Evolutionary conservation across 2,329 filamentous ascomycete genomes (phyloP).

Genomic region (Arthroderma sp.): DNA sequence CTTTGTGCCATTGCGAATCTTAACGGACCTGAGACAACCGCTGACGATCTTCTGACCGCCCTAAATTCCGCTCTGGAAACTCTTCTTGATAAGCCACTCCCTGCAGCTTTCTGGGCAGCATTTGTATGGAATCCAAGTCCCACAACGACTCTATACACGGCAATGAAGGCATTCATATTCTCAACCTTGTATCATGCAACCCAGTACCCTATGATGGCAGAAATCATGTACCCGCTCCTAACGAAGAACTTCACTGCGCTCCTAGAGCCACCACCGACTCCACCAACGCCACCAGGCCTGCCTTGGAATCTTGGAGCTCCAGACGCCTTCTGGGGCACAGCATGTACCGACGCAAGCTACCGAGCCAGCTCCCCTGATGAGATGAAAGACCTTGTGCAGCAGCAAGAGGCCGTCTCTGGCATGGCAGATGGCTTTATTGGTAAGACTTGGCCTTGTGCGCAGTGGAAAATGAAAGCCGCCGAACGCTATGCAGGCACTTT

Average conservation of each 20-base stretch:
- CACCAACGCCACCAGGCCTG: neutral
- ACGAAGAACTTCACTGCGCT: slow-evolving; percentile 1
- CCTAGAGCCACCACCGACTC: neutral
- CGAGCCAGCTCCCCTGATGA: slow-evolving; percentile 3
- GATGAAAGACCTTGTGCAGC: neutral
- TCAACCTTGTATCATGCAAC: neutral
- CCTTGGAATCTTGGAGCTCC: neutral
- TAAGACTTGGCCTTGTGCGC: slow-evolving; percentile 8
- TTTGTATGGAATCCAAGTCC: neutral
- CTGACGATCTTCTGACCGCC: slow-evolving; percentile 1
- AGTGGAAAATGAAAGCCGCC: slow-evolving; percentile 12
- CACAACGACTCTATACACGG: neutral
- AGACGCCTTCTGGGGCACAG: slow-evolving; percentile 6
- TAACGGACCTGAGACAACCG: slow-evolving; percentile 1
- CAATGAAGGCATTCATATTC: slow-evolving; percentile 1
- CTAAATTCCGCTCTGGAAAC: slow-evolving; percentile 1
- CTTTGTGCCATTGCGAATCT: slow-evolving; percentile 30
- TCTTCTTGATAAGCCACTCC: slow-evolving; percentile 2
- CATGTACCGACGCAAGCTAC: slow-evolving; percentile 7
- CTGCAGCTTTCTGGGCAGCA: neutral
- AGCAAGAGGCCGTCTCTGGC: slow-evolving; percentile 1
- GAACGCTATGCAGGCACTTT: slow-evolving; percentile 15
- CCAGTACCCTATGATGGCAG: neutral
- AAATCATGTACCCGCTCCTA: neutral
- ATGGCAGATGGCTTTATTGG: slow-evolving; percentile 5